Evolutionary conservation across 2,329 filamentous ascomycete species (phyloP), one percentile per base, ranked within the genome.

Genomic region (Stagonosporopsis chrysanthemi): DNA sequence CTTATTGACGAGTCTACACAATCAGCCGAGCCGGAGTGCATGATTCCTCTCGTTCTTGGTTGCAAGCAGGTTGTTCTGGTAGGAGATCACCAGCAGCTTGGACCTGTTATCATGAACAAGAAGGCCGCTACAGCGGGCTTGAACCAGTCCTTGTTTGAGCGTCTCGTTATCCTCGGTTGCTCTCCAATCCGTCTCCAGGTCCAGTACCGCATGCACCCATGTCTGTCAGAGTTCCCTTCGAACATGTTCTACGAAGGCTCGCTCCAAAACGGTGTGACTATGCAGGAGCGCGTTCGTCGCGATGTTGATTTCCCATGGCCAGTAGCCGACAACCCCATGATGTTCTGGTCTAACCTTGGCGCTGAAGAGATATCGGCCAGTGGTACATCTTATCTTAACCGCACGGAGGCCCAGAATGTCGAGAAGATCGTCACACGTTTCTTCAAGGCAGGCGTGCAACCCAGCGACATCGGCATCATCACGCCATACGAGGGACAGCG

Each of bases 171-270:
- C 70, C 85, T 98, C n/a, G 90, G 90, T 41, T 90, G 92, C 69
- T 88, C 90, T 36, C 95, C 95, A 7, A 97, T 97, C 66, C 90
- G 94, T 50, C 85, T 99, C 52, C 96, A 97, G 68, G 93, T 97
- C 35, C 95, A 99, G 76, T 99, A 99, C 76, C 94, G 95, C 73
- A 99, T 99, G 95, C 95, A 99, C 73, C 95, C 95, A 24, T 97
- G 94, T 73, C 84, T 99, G 39, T 98, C 95, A 1, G 90, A 96
- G 70, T 99, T 99, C 71, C 95, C 95, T 0, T 98, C 94, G 57
- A 98, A 98, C 80, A 98, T 99, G 95, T 99, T 99, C 77, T 99
- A 99, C 78, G 95, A 98, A 70, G 95, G 95, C 19, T 95, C 92
- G 53, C 84, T 99, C 52, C 95, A 99, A 77, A 99, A 99, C 68